Conservation (phyloP, 2,329 filamentous ascomycete genomes). For the Microdochium paspali region DNA sequence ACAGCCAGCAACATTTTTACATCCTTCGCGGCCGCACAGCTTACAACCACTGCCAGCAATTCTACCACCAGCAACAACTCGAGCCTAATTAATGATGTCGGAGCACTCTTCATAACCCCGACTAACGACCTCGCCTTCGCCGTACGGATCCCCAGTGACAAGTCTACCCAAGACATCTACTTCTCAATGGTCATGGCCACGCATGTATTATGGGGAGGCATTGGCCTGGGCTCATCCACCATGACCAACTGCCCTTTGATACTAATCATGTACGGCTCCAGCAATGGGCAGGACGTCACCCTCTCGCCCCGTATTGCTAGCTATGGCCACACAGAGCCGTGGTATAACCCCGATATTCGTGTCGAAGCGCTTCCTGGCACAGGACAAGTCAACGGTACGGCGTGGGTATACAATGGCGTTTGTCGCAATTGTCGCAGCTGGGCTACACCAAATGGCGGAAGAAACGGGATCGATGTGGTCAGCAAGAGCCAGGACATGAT, state of each 20-base stretch:
- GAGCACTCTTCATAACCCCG: conserved; percentile 15
- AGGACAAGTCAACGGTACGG: conserved; percentile 31
- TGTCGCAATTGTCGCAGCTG: conserved; percentile 46
- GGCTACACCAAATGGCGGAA: conserved; percentile 14
- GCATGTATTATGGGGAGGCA: conserved; percentile 38
- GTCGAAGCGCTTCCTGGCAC: conserved; percentile 36
- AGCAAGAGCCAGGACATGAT: conserved; percentile 38
- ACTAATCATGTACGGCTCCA: conserved; percentile 43
- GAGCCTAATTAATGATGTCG: not conserved
- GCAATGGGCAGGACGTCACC: conserved; percentile 37
- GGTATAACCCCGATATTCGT: conserved; percentile 31
- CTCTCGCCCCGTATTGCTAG: conserved; percentile 43
- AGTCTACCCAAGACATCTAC: conserved; percentile 36
- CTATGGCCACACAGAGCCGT: conserved; percentile 40
- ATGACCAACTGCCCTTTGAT: conserved; percentile 44
- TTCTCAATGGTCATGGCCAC: conserved; percentile 41
- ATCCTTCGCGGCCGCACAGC: not conserved
- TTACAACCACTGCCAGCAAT: not conserved
- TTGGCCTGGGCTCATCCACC: conserved; percentile 42
- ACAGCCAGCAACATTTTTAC: not conserved
- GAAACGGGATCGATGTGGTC: conserved; percentile 39
- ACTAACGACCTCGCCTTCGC: conserved; percentile 40
- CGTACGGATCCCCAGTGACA: conserved; percentile 67
- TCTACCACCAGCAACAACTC: not conserved
- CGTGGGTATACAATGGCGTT: conserved; percentile 38